Evolutionary conservation across 75 land plant genomes (phyloP).

Genomic region (Ceratopteris richardii): DNA sequence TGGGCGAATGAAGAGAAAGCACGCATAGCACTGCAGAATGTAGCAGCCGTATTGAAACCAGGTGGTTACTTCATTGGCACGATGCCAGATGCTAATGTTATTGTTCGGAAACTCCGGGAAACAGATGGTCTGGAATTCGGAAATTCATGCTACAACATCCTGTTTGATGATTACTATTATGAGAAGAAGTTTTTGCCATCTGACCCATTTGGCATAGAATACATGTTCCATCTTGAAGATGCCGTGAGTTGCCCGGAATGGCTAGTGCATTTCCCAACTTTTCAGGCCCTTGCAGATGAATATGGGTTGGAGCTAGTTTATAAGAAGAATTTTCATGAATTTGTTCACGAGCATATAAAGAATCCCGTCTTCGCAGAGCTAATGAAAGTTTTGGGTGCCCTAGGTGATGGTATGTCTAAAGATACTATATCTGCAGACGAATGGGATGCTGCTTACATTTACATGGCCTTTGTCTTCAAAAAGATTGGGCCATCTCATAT

Average conservation of each 20-base stretch:
- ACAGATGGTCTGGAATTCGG: constrained; percentile 73
- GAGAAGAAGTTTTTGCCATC: constrained; percentile 74
- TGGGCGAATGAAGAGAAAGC: constrained; percentile 94
- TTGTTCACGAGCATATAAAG: constrained; percentile 67
- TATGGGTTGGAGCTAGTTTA: constrained; percentile 77
- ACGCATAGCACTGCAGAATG: constrained; percentile 69
- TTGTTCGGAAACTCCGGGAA: constrained; percentile 75
- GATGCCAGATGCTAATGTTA: constrained; percentile 98
- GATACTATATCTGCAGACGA: constrained; percentile 73
- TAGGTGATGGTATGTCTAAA: constrained; percentile 63
- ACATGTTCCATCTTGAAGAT: constrained; percentile 91
- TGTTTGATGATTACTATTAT: constrained; percentile 14
- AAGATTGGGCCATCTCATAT: constrained; percentile 38
- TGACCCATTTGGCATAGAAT: constrained; percentile 87
- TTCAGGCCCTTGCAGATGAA: constrained; percentile 73
- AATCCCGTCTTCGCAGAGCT: constrained; percentile 73
- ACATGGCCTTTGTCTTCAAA: constrained; percentile 67
- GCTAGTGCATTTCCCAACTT: constrained; percentile 73
- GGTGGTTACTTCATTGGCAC: constrained; percentile 91
- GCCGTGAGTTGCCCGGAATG: constrained; percentile 99
- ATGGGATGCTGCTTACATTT: constrained; percentile 91
- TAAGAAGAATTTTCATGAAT: constrained; percentile 77
- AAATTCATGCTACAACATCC: constrained; percentile 73
- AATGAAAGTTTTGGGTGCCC: constrained; percentile 91
- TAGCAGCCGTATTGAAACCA: constrained; percentile 73